Conservation (phyloP, 2,329 filamentous ascomycete species). For the Fusarium verticillioides region DNA sequence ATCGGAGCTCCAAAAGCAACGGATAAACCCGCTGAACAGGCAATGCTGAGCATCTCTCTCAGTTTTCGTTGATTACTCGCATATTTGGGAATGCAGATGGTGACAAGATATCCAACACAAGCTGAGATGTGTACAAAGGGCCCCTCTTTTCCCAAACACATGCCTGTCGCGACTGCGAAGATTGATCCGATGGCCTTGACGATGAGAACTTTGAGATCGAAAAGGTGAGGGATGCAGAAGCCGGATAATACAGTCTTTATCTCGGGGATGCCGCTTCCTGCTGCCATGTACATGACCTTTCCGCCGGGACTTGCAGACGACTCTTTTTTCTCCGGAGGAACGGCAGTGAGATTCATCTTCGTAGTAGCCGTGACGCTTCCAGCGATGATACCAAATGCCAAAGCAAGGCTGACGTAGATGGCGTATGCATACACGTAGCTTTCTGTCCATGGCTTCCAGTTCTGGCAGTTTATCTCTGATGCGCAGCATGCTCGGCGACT, state of each 20-base stretch:
- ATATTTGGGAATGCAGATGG: slow-evolving; percentile 19
- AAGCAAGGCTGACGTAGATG: slow-evolving; percentile 15
- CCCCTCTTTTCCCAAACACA: slow-evolving; percentile 32
- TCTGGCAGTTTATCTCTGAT: neutral
- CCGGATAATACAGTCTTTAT: slow-evolving; percentile 29
- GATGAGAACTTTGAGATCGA: slow-evolving; percentile 24
- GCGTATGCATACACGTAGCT: slow-evolving; percentile 10
- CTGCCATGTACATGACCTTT: slow-evolving; percentile 33
- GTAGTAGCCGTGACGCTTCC: slow-evolving; percentile 18
- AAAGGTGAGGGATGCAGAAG: slow-evolving; percentile 23
- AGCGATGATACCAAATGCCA: slow-evolving; percentile 24
- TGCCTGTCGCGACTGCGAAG: slow-evolving; percentile 30
- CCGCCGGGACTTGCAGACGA: fast-evolving
- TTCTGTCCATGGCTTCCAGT: slow-evolving; percentile 18
- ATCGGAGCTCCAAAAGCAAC: slow-evolving; percentile 31
- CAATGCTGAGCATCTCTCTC: slow-evolving; percentile 30
- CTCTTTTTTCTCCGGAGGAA: neutral
- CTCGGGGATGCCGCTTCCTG: slow-evolving; percentile 30
- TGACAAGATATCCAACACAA: slow-evolving; percentile 24
- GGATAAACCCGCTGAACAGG: slow-evolving; percentile 21
- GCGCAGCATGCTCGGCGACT: slow-evolving; percentile 19
- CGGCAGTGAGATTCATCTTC: slow-evolving; percentile 2
- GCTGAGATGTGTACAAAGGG: slow-evolving; percentile 33
- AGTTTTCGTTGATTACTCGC: slow-evolving; percentile 10
- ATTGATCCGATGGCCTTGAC: slow-evolving; percentile 27